Evolutionary conservation across 202 grass and related monocot species (phyloP).

Genomic region (Alloteropsis angusta): DNA sequence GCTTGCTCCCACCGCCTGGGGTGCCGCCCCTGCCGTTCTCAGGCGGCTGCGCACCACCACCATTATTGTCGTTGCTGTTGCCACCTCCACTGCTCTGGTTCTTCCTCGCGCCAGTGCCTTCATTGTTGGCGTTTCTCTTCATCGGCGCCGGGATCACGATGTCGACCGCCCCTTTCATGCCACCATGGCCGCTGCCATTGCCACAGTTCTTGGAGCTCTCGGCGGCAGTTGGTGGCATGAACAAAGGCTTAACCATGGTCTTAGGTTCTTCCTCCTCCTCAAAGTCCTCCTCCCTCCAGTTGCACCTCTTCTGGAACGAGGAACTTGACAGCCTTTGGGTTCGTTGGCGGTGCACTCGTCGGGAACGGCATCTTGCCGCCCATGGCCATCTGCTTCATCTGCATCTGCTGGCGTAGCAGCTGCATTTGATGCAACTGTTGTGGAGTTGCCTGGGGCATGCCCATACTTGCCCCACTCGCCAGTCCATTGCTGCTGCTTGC

Average conservation of each 20-base stretch:
- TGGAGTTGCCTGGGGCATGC: slow-evolving; percentile 32
- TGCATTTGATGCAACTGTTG: slow-evolving; percentile 60
- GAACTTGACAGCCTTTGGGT: slow-evolving; percentile 34
- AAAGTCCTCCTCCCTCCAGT: slow-evolving; percentile 34
- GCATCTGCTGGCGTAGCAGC: slow-evolving; percentile 51
- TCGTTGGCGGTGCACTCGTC: neutral
- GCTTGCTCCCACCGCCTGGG: no score
- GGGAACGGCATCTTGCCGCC: slow-evolving; percentile 46
- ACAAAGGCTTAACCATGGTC: slow-evolving; percentile 33
- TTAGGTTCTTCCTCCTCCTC: slow-evolving; percentile 33
- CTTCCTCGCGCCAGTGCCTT: no score
- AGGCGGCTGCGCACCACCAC: no score
- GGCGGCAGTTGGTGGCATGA: slow-evolving; percentile 3
- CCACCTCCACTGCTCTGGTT: no score
- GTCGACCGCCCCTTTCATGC: slow-evolving; percentile 22
- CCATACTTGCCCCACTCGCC: slow-evolving; percentile 1
- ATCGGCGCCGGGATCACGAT: neutral
- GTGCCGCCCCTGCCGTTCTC: no score
- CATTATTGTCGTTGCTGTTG: no score
- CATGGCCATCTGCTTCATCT: slow-evolving; percentile 32
- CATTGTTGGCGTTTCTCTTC: no score
- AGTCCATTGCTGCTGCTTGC: neutral
- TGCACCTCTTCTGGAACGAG: slow-evolving; percentile 22
- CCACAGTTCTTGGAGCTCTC: slow-evolving; percentile 16
- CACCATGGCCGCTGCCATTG: neutral